These are phyloP conservation scores for Apiospora koreana DNA, from an alignment of 2,329 filamentous ascomycete species.

Conservation along the genomic window DNA sequence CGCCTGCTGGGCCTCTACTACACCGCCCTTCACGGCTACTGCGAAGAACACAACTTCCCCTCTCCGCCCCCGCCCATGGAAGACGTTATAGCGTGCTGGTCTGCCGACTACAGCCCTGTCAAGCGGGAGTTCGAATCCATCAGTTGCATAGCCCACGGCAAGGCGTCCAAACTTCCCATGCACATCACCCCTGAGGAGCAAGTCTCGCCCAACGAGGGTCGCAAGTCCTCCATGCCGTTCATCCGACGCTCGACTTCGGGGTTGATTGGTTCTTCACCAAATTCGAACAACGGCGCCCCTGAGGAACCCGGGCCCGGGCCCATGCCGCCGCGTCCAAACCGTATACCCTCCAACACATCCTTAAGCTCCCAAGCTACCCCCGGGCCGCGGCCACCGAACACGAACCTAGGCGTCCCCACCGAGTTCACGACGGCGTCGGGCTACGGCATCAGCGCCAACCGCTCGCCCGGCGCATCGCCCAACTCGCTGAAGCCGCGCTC, in stretches of 20 bases:
- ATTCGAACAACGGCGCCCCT: slow-evolving; percentile 1
- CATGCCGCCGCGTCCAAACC: slow-evolving; percentile 33
- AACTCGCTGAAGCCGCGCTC: slow-evolving; percentile 27
- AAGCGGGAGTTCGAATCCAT: slow-evolving; percentile 69
- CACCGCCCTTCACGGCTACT: slow-evolving; percentile 74
- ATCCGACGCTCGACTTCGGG: slow-evolving; percentile 42
- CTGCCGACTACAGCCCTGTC: slow-evolving; percentile 60
- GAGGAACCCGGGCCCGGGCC: slow-evolving; percentile 24
- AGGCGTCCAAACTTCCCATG: slow-evolving; percentile 57
- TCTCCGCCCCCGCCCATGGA: slow-evolving; percentile 73
- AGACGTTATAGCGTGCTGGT: slow-evolving; percentile 68
- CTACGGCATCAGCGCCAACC: slow-evolving; percentile 19
- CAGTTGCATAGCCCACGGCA: slow-evolving; percentile 65
- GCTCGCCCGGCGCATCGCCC: slow-evolving; percentile 29
- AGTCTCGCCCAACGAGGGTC: slow-evolving; percentile 22
- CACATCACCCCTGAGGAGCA: slow-evolving; percentile 34
- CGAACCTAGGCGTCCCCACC: slow-evolving; percentile 40
- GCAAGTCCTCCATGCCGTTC: slow-evolving; percentile 25
- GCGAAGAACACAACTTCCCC: slow-evolving; percentile 66
- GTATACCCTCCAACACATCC: slow-evolving; percentile 38
- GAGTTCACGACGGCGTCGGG: slow-evolving; percentile 48
- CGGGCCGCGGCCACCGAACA: slow-evolving; percentile 25
- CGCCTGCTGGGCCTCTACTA: slow-evolving; percentile 76
- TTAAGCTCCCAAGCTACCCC: slow-evolving; percentile 27
- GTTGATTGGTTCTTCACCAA: slow-evolving; percentile 39